Conservation (phyloP, 805 yeast species). For the Metschnikowia amazonensis region DNA sequence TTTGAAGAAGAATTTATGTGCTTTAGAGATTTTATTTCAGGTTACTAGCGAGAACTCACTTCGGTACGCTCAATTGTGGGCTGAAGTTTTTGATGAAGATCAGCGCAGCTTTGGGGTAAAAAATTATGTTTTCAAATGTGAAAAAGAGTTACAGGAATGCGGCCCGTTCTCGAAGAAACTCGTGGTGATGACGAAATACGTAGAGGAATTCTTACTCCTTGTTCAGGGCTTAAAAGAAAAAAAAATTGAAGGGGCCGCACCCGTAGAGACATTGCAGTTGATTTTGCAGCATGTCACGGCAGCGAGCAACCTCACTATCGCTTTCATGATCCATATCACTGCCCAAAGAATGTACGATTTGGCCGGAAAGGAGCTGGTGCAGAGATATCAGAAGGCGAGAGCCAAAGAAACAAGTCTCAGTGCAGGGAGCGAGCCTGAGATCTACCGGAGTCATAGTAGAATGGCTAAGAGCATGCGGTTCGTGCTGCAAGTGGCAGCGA, state of each 20-base stretch:
- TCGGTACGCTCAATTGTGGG: conserved; percentile 3
- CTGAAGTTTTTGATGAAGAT: neutral
- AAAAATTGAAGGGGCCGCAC: neutral
- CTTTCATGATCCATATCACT: neutral
- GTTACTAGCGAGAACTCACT: neutral
- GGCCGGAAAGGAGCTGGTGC: neutral
- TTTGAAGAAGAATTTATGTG: neutral
- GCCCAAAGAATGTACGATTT: neutral
- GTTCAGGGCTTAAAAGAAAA: neutral
- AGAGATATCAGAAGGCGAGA: neutral
- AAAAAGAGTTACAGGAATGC: conserved; percentile 4
- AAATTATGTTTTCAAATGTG: conserved; percentile 10
- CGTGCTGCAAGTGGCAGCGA: conserved; percentile 1
- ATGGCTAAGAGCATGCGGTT: conserved; percentile 1
- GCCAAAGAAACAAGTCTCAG: neutral
- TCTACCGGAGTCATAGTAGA: neutral
- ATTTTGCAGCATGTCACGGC: conserved; percentile 3
- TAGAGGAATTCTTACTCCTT: neutral
- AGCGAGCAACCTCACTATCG: neutral
- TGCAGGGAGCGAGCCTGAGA: neutral
- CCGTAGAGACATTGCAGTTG: neutral
- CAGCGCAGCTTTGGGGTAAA: conserved; percentile 6
- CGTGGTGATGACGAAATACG: neutral
- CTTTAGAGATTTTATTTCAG: neutral
- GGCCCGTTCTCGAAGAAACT: neutral